Conservation (phyloP, 805 yeast genomes). For the Yamadazyma insecticola region DNA sequence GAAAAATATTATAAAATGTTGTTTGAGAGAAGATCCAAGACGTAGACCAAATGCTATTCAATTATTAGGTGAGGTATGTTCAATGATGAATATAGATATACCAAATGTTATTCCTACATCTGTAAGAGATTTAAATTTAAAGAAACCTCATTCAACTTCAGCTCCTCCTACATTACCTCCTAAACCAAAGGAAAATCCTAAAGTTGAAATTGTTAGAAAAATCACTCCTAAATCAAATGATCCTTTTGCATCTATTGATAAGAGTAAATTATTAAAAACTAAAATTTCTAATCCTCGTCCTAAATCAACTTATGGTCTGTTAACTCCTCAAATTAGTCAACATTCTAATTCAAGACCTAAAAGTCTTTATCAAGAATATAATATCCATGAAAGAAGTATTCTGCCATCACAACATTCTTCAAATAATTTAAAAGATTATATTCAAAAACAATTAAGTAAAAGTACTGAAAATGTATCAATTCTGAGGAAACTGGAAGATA, state of each 20-base stretch:
- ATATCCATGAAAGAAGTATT: constrained; percentile 2
- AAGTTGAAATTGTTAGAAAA: constrained; percentile 3
- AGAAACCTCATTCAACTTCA: constrained; percentile 6
- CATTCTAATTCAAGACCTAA: constrained; percentile 1
- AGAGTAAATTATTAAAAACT: constrained; percentile 22
- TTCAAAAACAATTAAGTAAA: constrained; percentile 27
- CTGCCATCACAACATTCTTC: constrained; percentile 11
- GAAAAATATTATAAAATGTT: constrained; percentile 57
- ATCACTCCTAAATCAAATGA: constrained; percentile 19
- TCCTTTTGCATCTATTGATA: constrained; percentile 42
- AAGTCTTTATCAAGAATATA: constrained; percentile 6
- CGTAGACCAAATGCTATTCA: constrained; percentile 73
- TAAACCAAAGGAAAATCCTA: constrained; percentile 1
- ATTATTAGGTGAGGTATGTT: constrained; percentile 61
- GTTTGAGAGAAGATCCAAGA: constrained; percentile 62
- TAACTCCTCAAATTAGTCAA: neutral
- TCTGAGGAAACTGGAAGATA: constrained; percentile 16
- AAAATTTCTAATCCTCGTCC: constrained; percentile 7
- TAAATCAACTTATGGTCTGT: constrained; percentile 1
- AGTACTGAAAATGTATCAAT: constrained; percentile 16
- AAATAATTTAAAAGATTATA: constrained; percentile 25
- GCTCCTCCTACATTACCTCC: neutral
- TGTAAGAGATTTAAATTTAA: no score
- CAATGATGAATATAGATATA: constrained; percentile 47
- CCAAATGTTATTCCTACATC: constrained; percentile 40